Evolutionary conservation across 2,329 filamentous ascomycete genomes (phyloP), one percentile per base, ranked within the genome.

Genomic region (Xylariaceae sp.): DNA sequence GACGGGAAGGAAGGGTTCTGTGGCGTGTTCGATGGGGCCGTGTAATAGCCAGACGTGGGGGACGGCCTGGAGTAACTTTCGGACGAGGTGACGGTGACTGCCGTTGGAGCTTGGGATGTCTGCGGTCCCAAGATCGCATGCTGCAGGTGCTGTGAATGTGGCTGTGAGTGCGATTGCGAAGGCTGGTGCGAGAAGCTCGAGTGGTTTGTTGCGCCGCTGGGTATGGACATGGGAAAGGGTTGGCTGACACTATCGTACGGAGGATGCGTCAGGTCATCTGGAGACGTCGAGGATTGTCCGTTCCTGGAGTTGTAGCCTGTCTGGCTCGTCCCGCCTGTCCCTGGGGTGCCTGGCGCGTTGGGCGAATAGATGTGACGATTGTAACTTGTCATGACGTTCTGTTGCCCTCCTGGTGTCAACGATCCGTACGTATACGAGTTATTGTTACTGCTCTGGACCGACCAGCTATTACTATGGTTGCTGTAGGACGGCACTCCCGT

Each of bases 211-310:
- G 65, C 61, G 13, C 73, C 69, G 38, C 74, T 74, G 9, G 74
- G 70, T 56, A 80, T 71, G 13, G 76, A 66, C 49, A 75, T 73
- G 44, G 79, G 72, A 58, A 82, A 87, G 23, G 79, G 70, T 31
- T 80, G 74, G 44, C 83, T 71, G 49, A 80, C 78, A 46, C 78
- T 69, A 47, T 85, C 81, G 62, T 82, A 87, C 5, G 81, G 73
- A 43, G 83, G 78, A 38, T 76, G 70, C 44, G 83, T 74, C 38
- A 89, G 67, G 34, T 71, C 72, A 56, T 87, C 70, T 18, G 70
- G 67, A 6, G 75, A 71, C 8, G 67, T 60, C 11, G 83, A 81
- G 35, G 79, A 78, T 50, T 73, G 71, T 29, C 73, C 67, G 50
- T 67, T 69, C 50, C 76, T 70, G 47, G 68, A 64, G 48, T 71